Evolutionary conservation across 2,329 filamentous ascomycete genomes (phyloP), one percentile per base, ranked within the genome.

Genomic region (Ophiostoma sp.): DNA sequence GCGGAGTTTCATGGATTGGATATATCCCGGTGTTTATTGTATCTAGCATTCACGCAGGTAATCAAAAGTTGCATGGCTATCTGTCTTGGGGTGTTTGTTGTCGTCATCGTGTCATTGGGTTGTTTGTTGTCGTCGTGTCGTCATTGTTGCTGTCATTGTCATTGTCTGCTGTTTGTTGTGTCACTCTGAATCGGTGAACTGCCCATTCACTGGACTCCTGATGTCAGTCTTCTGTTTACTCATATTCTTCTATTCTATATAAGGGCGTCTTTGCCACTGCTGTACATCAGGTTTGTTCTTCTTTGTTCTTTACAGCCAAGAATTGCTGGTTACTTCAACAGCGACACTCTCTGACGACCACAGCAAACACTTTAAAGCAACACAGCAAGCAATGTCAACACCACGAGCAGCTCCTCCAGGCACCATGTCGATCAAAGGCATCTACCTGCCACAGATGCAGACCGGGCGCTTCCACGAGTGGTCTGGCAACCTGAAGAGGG

Each of bases 1-100:
- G 11, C 23, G 52, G 52, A 57, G 52, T 57, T 57, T 57, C 20
- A 57, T 57, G 52, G 52, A 27, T 57, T 57, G 20, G 52, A 57
- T 57, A 57, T 57, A 57, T 57, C 52, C 13, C 33, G 48, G 48
- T 60, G 27, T 60, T 54, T 36, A 39, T 52, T 33, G 48, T 27
- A 31, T 33, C 39, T 52, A 41, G 20, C 41, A 27, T 67, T 44
- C 35, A 31, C 36, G 36, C n/a, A 31, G 44, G 68, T 27, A 35
- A 41, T 44, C 7, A 57, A 57, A 57, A 57, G 52, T 27, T 48
- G 17, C 17, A 39, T n/a, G 17, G 44, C 13, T 17, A 48, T 48
- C 23, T 20, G 27, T 20, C 52, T 35, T 17, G 13, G 15, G 3
- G 2, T 10, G 39, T 31, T 31, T 31, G 27, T 31, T 31, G 27